Evolutionary conservation across 106 monocot genomes (phyloP).

Genomic region (Acorus gramineus): DNA sequence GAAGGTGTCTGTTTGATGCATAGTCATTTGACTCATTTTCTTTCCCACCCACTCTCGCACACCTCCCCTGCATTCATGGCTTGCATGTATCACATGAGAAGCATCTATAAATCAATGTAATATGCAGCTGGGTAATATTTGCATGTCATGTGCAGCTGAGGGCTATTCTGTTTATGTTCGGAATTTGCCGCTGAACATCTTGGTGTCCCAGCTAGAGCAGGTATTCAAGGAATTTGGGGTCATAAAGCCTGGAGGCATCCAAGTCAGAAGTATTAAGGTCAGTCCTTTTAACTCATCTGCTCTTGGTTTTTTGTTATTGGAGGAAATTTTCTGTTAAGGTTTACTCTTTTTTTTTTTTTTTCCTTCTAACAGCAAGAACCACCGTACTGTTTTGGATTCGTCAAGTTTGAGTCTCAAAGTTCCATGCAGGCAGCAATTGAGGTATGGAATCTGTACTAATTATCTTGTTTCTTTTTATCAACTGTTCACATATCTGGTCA

Average conservation of each 20-base stretch:
- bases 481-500: background rate
- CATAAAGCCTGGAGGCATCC: background rate
- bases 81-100: too few species aligned
- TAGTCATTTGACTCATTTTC: too few species aligned
- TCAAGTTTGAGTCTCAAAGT: conserved; percentile 26
- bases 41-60: too few species aligned
- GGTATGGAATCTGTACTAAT: conserved; percentile 9
- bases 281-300: background rate
- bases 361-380: conserved; percentile 6
- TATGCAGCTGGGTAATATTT: background rate
- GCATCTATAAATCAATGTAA: too few species aligned
- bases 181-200: background rate
- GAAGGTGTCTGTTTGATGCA: conserved; percentile 23
- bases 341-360: background rate
- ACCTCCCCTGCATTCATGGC: too few species aligned
- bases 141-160: conserved; percentile 5
- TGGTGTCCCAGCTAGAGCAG: background rate
- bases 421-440: conserved; percentile 37
- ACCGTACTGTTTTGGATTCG: conserved; percentile 37
- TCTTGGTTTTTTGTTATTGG: background rate
- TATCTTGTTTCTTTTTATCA: background rate
- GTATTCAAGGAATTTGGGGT: background rate
- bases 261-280: background rate
- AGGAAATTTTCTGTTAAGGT: background rate
- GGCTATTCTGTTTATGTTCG: background rate